Evolutionary conservation across 805 yeast genomes (phyloP).

Genomic region (Yarrowia sp.): DNA sequence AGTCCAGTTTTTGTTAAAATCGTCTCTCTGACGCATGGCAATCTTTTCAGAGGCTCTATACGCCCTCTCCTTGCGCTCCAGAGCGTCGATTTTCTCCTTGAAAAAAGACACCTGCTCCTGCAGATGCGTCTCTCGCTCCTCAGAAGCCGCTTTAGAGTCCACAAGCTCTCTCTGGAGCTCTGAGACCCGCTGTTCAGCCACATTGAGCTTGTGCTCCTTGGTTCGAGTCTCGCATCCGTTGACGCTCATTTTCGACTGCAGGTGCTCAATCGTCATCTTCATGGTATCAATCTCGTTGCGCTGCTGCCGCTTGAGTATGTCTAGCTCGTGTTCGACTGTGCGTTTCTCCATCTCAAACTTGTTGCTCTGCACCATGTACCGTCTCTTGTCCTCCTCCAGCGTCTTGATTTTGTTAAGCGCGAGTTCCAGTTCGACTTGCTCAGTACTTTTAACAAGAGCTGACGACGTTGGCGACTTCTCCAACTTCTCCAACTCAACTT

Average conservation of each 20-base stretch:
- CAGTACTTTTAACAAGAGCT: neutral
- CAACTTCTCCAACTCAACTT: too few species aligned
- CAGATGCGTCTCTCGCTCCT: neutral
- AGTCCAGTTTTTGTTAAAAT: neutral
- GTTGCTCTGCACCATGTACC: neutral
- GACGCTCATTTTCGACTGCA: constrained; percentile 4
- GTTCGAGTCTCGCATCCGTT: neutral
- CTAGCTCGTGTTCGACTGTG: neutral
- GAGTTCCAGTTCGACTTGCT: neutral
- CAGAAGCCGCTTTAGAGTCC: neutral
- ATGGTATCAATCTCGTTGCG: neutral
- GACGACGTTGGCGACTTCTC: neutral
- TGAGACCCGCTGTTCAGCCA: neutral
- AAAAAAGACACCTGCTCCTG: neutral
- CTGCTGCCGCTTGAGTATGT: neutral
- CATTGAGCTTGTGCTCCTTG: neutral
- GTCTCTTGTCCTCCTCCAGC: neutral
- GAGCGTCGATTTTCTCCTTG: neutral
- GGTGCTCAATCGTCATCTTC: neutral
- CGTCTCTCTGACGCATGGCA: neutral
- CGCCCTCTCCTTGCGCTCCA: neutral
- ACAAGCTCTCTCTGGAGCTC: neutral
- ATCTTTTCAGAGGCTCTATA: neutral
- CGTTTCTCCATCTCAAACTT: neutral
- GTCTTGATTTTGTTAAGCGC: neutral